Evolutionary conservation across 176 grass and related monocot species (phyloP).

Genomic region (Pharus latifolius): DNA sequence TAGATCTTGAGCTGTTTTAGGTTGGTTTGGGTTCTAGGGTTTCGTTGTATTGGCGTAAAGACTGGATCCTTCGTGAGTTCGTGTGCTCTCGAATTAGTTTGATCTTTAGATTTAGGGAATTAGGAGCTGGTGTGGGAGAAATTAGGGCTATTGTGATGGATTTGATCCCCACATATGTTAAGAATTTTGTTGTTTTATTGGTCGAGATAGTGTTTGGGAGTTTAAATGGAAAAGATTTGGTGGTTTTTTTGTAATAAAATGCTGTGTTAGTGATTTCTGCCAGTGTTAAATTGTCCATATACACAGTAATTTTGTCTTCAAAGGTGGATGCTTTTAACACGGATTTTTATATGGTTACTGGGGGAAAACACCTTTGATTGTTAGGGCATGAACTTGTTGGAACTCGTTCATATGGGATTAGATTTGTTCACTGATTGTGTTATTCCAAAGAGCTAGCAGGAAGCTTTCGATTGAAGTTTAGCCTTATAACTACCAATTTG

Average conservation of each 20-base stretch:
- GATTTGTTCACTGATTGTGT: neutral
- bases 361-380: neutral
- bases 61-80: neutral
- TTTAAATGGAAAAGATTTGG: neutral
- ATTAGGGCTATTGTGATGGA: neutral
- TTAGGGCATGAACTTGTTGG: no score
- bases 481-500: no score
- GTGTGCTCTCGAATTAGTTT: neutral
- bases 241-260: neutral
- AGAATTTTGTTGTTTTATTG: neutral
- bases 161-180: neutral
- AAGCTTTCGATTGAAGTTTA: no score
- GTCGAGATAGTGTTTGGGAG: neutral
- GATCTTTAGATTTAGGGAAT: neutral
- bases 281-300: neutral
- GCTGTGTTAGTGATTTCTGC: neutral
- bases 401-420: no score
- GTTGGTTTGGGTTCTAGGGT: no score
- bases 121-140: neutral
- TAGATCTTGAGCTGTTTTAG: constrained; percentile 7
- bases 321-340: no score
- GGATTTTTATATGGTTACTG: neutral
- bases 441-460: no score
- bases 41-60: neutral
- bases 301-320: neutral